Conservation (phyloP, 139 green algal genomes). For the Chlamydomonas incerta region DNA sequence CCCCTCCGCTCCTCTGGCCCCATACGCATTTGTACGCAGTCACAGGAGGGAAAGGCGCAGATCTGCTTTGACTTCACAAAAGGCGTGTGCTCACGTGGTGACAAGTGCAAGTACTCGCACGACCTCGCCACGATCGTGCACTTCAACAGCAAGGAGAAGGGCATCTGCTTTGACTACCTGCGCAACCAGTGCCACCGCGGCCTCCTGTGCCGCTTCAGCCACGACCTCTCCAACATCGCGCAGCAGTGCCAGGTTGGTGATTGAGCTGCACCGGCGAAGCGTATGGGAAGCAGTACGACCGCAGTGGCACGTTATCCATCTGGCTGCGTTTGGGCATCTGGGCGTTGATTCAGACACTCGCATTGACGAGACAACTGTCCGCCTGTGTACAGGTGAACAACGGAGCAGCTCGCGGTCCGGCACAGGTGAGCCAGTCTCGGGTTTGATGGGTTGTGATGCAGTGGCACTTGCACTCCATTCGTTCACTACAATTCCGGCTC, state of each 20-base stretch:
- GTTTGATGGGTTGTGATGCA: too few species aligned
- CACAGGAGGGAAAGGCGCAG: conserved; percentile 60
- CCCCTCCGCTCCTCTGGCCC: too few species aligned
- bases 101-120: conserved; percentile 89
- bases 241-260: conserved; percentile 71
- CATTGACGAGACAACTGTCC: too few species aligned
- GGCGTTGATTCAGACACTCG: too few species aligned
- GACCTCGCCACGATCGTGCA: conserved; percentile 82
- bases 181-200: conserved; percentile 83
- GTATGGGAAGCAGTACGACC: too few species aligned
- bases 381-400: too few species aligned
- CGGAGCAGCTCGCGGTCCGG: too few species aligned
- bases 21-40: not conserved
- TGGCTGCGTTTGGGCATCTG: too few species aligned
- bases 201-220: conserved; percentile 88
- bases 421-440: too few species aligned
- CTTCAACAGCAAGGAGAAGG: conserved; percentile 87
- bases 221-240: conserved; percentile 84
- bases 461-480: too few species aligned
- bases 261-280: too few species aligned
- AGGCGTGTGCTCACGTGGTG: conserved; percentile 79
- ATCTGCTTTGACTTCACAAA: conserved; percentile 95
- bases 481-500: not conserved
- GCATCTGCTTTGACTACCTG: conserved; percentile 93
- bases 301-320: too few species aligned